phyloP scores from a whole-genome alignment of 2,329 filamentous ascomycete species.

The Ophiostoma sp. region DNA sequence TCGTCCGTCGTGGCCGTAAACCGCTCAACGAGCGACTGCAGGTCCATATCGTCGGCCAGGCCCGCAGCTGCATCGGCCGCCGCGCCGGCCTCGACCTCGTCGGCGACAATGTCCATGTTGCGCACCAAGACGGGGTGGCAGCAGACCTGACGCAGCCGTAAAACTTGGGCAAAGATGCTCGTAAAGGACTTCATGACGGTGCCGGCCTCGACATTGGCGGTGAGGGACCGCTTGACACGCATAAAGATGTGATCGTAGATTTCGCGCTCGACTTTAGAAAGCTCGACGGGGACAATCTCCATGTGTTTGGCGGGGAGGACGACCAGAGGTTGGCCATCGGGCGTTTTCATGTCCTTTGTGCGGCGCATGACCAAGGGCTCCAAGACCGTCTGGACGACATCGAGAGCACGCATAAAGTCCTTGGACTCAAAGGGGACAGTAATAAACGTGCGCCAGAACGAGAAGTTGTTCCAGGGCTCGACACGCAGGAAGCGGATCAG shows the following conservation, averaged over 20 bases:
- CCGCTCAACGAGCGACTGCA: constrained; percentile 78
- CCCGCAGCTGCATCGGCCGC: constrained; percentile 78
- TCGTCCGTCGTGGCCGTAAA: constrained; percentile 72
- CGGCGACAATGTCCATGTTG: constrained; percentile 78
- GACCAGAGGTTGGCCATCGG: constrained; percentile 73
- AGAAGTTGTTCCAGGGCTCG: constrained; percentile 98
- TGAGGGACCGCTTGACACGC: constrained; percentile 79
- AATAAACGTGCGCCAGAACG: constrained; percentile 98
- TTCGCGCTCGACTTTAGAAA: constrained; percentile 80
- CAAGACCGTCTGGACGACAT: constrained; percentile 94
- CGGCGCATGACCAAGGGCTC: constrained; percentile 93
- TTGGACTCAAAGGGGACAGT: constrained; percentile 96
- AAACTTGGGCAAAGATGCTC: constrained; percentile 94
- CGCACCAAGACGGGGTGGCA: constrained; percentile 90
- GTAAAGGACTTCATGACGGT: constrained; percentile 95
- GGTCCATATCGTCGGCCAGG: constrained; percentile 92
- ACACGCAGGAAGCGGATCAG: constrained; percentile 89
- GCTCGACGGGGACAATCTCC: constrained; percentile 82
- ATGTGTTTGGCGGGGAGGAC: constrained; percentile 77
- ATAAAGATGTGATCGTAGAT: constrained; percentile 91
- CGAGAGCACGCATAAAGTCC: constrained; percentile 87
- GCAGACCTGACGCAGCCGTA: constrained; percentile 88
- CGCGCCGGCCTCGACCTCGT: constrained; percentile 80
- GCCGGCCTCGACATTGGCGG: constrained; percentile 83
- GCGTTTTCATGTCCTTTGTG: constrained; percentile 98